Evolutionary conservation across 2,329 filamentous ascomycete genomes (phyloP).

Genomic region (Venturia asperata): DNA sequence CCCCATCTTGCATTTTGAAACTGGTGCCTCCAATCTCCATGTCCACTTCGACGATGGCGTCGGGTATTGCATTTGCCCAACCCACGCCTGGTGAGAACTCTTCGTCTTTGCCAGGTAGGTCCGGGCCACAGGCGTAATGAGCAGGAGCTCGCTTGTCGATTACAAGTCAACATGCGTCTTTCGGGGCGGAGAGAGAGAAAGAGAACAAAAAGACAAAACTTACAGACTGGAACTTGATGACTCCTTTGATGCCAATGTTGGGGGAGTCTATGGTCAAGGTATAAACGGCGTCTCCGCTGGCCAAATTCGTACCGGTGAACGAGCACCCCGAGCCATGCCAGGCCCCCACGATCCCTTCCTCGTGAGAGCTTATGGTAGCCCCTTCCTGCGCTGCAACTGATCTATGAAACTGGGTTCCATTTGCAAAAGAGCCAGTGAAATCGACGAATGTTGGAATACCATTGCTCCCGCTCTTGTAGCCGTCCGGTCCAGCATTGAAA

Average conservation of each 20-base stretch:
- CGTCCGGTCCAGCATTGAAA: not conserved
- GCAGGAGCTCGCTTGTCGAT: slow-evolving; percentile 1
- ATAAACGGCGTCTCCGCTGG: not conserved
- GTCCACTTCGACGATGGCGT: slow-evolving; percentile 29
- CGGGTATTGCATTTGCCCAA: slow-evolving; percentile 35
- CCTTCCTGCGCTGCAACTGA: not conserved
- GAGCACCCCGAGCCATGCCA: slow-evolving; percentile 4
- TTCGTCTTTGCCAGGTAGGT: slow-evolving; percentile 22
- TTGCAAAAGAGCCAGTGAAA: slow-evolving; percentile 4
- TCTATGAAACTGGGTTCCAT: slow-evolving; percentile 6
- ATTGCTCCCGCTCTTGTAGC: not conserved
- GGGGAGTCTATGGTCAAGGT: slow-evolving; percentile 1
- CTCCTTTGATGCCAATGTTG: slow-evolving; percentile 5
- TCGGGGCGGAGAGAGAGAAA: not conserved
- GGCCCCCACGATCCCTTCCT: not conserved
- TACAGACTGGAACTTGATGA: slow-evolving; percentile 5
- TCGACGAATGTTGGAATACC: not conserved
- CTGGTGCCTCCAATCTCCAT: slow-evolving; percentile 28
- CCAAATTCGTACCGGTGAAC: not conserved
- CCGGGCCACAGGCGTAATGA: slow-evolving; percentile 27
- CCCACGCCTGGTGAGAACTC: slow-evolving; percentile 32
- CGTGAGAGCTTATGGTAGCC: not conserved
- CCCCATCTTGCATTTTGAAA: slow-evolving; percentile 31
- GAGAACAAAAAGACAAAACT: not conserved
- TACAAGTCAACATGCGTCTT: too few species aligned